phyloP scores from a whole-genome alignment of 371 early-diverging fungal species.

The Apophysomyces variabilis region DNA sequence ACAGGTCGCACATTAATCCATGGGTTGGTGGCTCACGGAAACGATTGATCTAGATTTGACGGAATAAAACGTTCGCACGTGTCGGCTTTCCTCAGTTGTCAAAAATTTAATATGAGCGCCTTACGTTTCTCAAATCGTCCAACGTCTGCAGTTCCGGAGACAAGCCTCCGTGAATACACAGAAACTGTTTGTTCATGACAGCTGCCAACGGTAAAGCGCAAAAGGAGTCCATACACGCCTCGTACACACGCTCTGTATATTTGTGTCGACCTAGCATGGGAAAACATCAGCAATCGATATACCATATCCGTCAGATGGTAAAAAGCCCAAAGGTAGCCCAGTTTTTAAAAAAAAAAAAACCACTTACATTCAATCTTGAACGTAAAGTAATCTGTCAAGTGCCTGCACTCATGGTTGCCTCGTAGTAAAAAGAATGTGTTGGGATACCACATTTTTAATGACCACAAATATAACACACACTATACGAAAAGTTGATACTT shows the following conservation, averaged over 20 bases:
- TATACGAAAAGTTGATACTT: slow-evolving; percentile 22
- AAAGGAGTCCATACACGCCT: slow-evolving; percentile 91
- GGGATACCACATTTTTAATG: slow-evolving; percentile 94
- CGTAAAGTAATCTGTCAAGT: slow-evolving; percentile 97
- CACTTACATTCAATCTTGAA: slow-evolving; percentile 94
- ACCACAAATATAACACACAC: slow-evolving; percentile 91
- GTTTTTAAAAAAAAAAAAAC: slow-evolving; percentile 13
- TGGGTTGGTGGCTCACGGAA: slow-evolving; percentile 94
- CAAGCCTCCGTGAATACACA: slow-evolving; percentile 99
- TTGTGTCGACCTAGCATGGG: slow-evolving; percentile 80
- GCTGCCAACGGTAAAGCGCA: slow-evolving; percentile 95
- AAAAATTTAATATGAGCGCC: slow-evolving; percentile 12
- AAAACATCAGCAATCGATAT: no score
- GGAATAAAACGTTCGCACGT: background rate
- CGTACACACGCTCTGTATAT: slow-evolving; percentile 94
- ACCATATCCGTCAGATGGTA: no score
- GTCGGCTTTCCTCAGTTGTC: slow-evolving; percentile 8
- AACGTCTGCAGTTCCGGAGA: slow-evolving; percentile 92
- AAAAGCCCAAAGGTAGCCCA: no score
- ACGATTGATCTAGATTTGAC: slow-evolving; percentile 76
- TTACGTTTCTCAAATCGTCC: slow-evolving; percentile 80
- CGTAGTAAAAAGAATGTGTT: slow-evolving; percentile 90
- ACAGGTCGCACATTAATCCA: slow-evolving; percentile 95
- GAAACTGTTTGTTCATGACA: slow-evolving; percentile 95
- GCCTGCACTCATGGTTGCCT: slow-evolving; percentile 98